Percentiles rank a stretch among this genome's conserved stretches.
Conservation (phyloP, 495 filamentous ascomycete genomes). For the Pyrenopolyporus hunteri region DNA sequence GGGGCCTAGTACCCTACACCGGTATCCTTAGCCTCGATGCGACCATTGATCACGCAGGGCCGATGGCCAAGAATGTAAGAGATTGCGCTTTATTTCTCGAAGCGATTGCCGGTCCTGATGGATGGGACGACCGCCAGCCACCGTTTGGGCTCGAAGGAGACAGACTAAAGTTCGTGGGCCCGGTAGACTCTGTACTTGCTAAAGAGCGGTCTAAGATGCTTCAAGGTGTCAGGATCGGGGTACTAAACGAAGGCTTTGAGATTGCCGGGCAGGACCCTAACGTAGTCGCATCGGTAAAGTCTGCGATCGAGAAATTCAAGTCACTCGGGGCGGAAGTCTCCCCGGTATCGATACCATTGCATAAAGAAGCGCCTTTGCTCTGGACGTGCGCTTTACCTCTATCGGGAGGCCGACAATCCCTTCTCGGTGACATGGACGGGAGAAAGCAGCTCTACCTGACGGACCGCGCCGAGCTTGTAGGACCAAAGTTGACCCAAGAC, state of each 20-base stretch:
- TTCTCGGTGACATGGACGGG: constrained; percentile 41
- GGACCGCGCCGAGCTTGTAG: constrained; percentile 38
- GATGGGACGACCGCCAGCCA: constrained; percentile 60
- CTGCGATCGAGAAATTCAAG: constrained; percentile 53
- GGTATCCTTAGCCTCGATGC: constrained; percentile 55
- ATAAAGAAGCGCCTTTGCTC: constrained; percentile 53
- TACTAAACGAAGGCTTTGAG: constrained; percentile 58
- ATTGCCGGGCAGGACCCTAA: constrained; percentile 49
- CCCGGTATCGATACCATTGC: constrained; percentile 59
- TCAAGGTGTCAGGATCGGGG: constrained; percentile 58
- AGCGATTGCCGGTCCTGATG: constrained; percentile 61
- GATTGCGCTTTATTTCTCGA: constrained; percentile 60
- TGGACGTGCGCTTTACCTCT: constrained; percentile 51
- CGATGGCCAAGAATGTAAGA: constrained; percentile 55
- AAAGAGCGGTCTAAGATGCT: constrained; percentile 42
- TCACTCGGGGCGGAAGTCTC: constrained; percentile 59
- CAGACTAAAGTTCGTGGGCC: constrained; percentile 38
- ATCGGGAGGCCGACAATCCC: constrained; percentile 37
- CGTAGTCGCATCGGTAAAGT: constrained; percentile 50
- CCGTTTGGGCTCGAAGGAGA: constrained; percentile 52
- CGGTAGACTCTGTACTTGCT: constrained; percentile 32
- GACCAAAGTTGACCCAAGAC: constrained; percentile 39
- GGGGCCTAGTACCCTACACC: constrained; percentile 57
- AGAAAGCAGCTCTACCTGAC: constrained; percentile 44
- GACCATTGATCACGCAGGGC: constrained; percentile 55